A percentile compares a stretch with the other conserved stretches of the same genome.
Conservation (phyloP, 2,329 filamentous ascomycete species). For the Didymella segeticola region DNA sequence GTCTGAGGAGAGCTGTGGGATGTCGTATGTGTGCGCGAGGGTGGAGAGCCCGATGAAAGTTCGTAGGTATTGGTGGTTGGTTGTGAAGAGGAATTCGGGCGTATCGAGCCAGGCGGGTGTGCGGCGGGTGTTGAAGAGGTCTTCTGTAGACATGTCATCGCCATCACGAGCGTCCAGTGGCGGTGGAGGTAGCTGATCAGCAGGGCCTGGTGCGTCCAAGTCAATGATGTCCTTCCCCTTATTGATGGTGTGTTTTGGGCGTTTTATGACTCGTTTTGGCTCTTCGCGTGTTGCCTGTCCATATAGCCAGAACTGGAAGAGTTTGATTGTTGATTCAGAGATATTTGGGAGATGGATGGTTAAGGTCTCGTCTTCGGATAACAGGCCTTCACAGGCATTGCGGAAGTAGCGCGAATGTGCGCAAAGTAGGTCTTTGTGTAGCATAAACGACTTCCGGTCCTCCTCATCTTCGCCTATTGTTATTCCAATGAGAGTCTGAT, state of each 20-base stretch:
- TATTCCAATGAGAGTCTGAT: conserved; percentile 18
- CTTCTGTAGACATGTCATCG: conserved; percentile 1
- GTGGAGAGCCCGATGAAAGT: conserved; percentile 23
- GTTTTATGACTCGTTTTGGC: conserved; percentile 16
- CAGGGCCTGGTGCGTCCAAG: conserved; percentile 1
- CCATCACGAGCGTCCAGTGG: conserved; percentile 4
- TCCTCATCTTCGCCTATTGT: conserved; percentile 19
- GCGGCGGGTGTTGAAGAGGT: conserved; percentile 12
- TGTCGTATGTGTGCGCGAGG: conserved; percentile 21
- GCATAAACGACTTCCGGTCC: conserved; percentile 16
- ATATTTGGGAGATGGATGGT: conserved; percentile 20
- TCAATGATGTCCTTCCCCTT: conserved; percentile 10
- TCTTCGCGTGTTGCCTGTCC: conserved; percentile 19
- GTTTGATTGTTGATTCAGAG: conserved; percentile 19
- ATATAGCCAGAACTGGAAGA: conserved; percentile 28
- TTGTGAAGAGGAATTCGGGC: conserved; percentile 16
- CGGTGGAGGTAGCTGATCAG: not conserved
- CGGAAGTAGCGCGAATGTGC: conserved; percentile 26
- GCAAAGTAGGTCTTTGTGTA: conserved; percentile 24
- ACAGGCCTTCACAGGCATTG: conserved; percentile 17
- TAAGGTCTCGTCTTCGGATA: conserved; percentile 18
- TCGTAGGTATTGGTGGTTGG: conserved; percentile 16
- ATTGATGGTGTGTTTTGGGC: conserved; percentile 2
- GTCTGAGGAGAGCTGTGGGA: conserved; percentile 16
- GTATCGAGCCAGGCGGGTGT: conserved; percentile 15